Evolutionary conservation across 2,329 filamentous ascomycete genomes (phyloP).

Genomic region (Verticillium isaacii): DNA sequence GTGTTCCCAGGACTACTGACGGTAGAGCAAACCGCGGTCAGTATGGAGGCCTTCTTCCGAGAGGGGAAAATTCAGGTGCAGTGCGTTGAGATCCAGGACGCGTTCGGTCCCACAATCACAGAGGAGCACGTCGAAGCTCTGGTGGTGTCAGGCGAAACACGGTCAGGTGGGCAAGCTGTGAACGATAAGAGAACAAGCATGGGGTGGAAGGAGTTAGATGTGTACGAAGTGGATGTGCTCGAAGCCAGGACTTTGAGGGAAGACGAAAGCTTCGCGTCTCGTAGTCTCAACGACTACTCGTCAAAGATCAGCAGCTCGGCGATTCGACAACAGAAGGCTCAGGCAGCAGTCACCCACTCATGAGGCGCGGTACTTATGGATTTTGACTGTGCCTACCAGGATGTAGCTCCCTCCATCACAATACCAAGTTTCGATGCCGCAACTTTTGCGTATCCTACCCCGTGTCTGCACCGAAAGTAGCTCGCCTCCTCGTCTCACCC

Average conservation of each 20-base stretch:
- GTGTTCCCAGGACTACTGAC: not conserved
- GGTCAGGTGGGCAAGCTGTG: constrained; percentile 75
- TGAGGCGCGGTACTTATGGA: too few species aligned
- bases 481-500: too few species aligned
- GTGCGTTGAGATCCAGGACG: constrained; percentile 81
- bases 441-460: too few species aligned
- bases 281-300: constrained; percentile 57
- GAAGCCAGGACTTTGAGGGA: constrained; percentile 44
- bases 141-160: constrained; percentile 84
- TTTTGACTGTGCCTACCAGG: too few species aligned
- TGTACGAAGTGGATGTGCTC: constrained; percentile 88
- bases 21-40: constrained; percentile 3
- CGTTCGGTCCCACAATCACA: constrained; percentile 86
- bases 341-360: constrained; percentile 12
- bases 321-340: constrained; percentile 54
- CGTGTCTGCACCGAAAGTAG: too few species aligned
- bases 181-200: constrained; percentile 76
- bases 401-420: too few species aligned
- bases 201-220: constrained; percentile 70
- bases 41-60: constrained; percentile 47
- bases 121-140: constrained; percentile 73
- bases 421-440: too few species aligned
- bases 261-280: not conserved
- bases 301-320: constrained; percentile 90
- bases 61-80: constrained; percentile 60